Evolutionary conservation across 2,329 filamentous ascomycete species (phyloP).

Genomic region (Microcera coccophila): DNA sequence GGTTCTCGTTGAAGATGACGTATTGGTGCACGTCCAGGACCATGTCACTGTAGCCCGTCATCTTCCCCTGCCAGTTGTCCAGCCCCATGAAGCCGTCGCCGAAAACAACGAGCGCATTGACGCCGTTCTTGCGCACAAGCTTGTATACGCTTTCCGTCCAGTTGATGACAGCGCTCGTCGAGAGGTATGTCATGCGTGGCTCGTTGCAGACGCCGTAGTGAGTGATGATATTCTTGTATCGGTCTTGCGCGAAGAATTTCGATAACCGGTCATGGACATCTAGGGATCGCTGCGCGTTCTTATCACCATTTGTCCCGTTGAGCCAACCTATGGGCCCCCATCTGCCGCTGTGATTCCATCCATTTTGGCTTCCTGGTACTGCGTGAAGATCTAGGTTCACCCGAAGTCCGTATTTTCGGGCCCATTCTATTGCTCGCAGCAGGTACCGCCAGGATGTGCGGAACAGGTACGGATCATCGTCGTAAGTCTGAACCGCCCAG

Average conservation of each 20-base stretch:
- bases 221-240: conserved; percentile 86
- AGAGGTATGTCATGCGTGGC: conserved; percentile 76
- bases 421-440: conserved; percentile 87
- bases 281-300: conserved; percentile 76
- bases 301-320: conserved; percentile 77
- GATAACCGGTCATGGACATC: conserved; percentile 85
- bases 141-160: conserved; percentile 77
- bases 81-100: conserved; percentile 94
- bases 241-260: conserved; percentile 86
- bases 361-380: conserved; percentile 91
- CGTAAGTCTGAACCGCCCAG: conserved; percentile 86
- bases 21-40: conserved; percentile 98
- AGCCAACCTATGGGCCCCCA: conserved; percentile 82
- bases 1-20: conserved; percentile 90
- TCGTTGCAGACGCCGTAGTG: conserved; percentile 97
- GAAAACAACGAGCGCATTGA: conserved; percentile 71
- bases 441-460: conserved; percentile 91
- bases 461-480: conserved; percentile 80
- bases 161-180: conserved; percentile 61
- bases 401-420: conserved; percentile 83
- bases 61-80: conserved; percentile 80
- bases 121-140: conserved; percentile 71
- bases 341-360: conserved; percentile 93
- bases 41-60: conserved; percentile 67
- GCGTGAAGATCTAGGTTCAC: conserved; percentile 91